A percentile compares a stretch with the other conserved stretches of the same genome.
phyloP scores from a whole-genome alignment of 2,329 filamentous ascomycete species.

The Phyllachora maydis region DNA sequence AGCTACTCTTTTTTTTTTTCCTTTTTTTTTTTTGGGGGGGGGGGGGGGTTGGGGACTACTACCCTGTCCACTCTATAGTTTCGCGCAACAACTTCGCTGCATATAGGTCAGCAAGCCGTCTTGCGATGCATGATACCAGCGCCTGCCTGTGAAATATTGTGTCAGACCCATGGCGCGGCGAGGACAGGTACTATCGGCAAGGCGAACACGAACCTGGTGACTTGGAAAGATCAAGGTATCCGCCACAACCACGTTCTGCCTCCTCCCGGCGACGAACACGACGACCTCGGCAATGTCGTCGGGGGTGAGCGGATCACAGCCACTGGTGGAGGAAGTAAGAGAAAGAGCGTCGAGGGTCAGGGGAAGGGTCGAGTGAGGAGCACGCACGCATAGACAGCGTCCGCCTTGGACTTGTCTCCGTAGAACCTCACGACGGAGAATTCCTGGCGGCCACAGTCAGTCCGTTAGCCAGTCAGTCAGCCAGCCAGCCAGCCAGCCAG shows the following conservation, averaged over 20 bases:
- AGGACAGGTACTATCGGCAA: not conserved
- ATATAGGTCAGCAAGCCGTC: too few species aligned
- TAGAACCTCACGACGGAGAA: conserved; percentile 79
- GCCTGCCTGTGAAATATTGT: conserved; percentile 9
- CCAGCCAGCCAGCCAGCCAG: too few species aligned
- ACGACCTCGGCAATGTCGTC: conserved; percentile 84
- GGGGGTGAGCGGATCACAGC: conserved; percentile 64
- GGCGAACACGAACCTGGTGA: conserved; percentile 54
- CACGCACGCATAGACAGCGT: conserved; percentile 66
- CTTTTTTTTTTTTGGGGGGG: too few species aligned
- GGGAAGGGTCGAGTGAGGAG: not conserved
- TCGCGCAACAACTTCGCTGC: too few species aligned
- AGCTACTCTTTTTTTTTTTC: too few species aligned
- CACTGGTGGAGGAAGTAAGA: conserved; percentile 28
- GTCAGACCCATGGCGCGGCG: not conserved
- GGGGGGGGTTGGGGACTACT: too few species aligned
- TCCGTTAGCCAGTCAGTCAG: not conserved
- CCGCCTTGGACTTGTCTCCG: conserved; percentile 74
- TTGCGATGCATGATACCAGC: conserved; percentile 12
- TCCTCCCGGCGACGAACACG: conserved; percentile 65
- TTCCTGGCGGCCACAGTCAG: too few species aligned
- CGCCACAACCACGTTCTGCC: conserved; percentile 79
- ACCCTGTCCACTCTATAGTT: too few species aligned
- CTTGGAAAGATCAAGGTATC: conserved; percentile 76
- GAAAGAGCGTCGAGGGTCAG: not conserved